Conservation (phyloP, 2,329 filamentous ascomycete genomes). For the Fusarium coffeatum region DNA sequence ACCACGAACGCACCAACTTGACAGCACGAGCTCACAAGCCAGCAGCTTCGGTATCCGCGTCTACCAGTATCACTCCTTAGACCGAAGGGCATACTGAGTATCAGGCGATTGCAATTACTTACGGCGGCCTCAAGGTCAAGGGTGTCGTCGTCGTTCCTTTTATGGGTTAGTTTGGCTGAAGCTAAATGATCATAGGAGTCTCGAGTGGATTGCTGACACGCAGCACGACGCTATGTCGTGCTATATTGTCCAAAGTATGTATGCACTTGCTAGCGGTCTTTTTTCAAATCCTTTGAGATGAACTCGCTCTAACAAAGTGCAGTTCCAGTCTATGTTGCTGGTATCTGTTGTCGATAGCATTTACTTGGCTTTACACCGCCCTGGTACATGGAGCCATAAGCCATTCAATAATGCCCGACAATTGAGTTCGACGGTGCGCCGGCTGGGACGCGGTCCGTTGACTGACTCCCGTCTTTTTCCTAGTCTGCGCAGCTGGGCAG, state of each 20-base stretch:
- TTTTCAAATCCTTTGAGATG: background rate
- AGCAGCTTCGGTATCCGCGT: conserved; percentile 5
- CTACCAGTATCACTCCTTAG: background rate
- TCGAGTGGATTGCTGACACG: conserved; percentile 38
- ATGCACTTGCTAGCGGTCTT: background rate
- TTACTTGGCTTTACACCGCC: conserved; percentile 35
- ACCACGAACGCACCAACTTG: conserved; percentile 2
- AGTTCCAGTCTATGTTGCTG: background rate
- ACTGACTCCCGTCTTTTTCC: conserved; percentile 48
- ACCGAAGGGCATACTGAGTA: conserved; percentile 18
- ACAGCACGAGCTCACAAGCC: conserved; percentile 2
- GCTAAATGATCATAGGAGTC: conserved; percentile 29
- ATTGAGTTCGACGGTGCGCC: conserved; percentile 47
- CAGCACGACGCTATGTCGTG: conserved; percentile 27
- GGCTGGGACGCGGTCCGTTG: conserved; percentile 46
- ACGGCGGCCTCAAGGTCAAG: conserved; percentile 15
- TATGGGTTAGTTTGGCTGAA: conserved; percentile 32
- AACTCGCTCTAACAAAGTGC: background rate
- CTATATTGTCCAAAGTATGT: background rate
- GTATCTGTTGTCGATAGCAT: background rate
- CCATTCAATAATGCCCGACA: conserved; percentile 27
- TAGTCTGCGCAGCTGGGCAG: conserved; percentile 41
- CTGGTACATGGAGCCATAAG: conserved; percentile 11
- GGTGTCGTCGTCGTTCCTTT: conserved; percentile 36
- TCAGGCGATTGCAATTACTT: conserved; percentile 26